Evolutionary conservation across 352 stramenopile species (phyloP), one percentile per base, ranked within the genome.

Genomic region (Phytophthora fragariaefolia): DNA sequence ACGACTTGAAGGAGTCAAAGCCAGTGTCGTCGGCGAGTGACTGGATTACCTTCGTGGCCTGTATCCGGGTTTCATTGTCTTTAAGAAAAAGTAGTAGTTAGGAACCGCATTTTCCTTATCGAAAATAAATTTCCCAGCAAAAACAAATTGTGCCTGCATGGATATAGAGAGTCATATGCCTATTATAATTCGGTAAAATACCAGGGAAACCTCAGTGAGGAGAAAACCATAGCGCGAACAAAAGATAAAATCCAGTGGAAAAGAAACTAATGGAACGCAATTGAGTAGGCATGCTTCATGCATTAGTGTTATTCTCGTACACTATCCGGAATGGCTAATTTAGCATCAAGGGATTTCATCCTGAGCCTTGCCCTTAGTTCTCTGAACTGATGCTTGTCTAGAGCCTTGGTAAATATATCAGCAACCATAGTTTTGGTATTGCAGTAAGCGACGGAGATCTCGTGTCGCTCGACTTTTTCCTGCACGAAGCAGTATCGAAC

Each of bases 401-500:
- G 40, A 24, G 53, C 28, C 51, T 77, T 74, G 17, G 68, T 80
- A 48, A 77, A 66, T 6, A 79, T 79, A 51, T 77, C 73, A 47
- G 63, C 69, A 9, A 58, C 23, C 63, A 75, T 74, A n/a, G 4
- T 6, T 40, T 66, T 57, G 15, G 63, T 77, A 27, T 61, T 68
- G 50, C 56, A 79, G 23, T 79, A 79, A 1, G 24, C 6, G 18
- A 74, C 49, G 1, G 5, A 18, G 10, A 79, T 72, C 27, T 66
- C 51, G 13, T 66, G 57, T 23, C 55, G 34, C 23, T 77, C 65
- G 1, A 72, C 55, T 36, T 79, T 74, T 22, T 77, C 63, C 66
- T 76, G 72, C 0, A 78, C 51, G 30, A 80, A 80, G n/a, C 18
- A 23, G 28, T 80, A 83, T n/a, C 69, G 30, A 26, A 80, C 46